phyloP scores from a whole-genome alignment of 768 basidiomycete species.

The Dioszegia aurantiaca region DNA sequence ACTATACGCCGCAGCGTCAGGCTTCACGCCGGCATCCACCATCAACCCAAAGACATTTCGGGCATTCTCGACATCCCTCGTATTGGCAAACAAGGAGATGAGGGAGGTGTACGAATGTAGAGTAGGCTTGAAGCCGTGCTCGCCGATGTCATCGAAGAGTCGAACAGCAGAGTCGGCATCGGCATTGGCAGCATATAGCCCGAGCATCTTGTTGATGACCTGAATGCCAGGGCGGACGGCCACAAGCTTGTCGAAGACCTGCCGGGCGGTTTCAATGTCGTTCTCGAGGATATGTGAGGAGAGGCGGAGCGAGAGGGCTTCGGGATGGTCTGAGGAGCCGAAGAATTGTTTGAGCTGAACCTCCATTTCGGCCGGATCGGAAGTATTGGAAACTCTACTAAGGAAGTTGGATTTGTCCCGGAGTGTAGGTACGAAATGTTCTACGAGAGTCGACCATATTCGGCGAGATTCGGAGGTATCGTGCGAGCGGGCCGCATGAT shows the following conservation, averaged over 20 bases:
- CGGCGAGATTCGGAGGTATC: background rate
- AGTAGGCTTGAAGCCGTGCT: conserved; percentile 57
- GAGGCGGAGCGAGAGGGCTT: conserved; percentile 2
- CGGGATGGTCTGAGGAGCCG: background rate
- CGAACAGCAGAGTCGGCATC: conserved; percentile 29
- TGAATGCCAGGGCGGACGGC: conserved; percentile 4
- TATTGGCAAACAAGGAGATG: conserved; percentile 64
- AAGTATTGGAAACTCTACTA: background rate
- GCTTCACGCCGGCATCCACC: conserved; percentile 52
- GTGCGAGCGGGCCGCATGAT: background rate
- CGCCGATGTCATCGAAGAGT: conserved; percentile 35
- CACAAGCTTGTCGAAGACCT: conserved; percentile 8
- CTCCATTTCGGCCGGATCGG: background rate
- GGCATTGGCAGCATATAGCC: conserved; percentile 17
- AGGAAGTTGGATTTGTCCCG: conserved; percentile 5
- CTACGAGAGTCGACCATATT: background rate
- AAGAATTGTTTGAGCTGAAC: conserved; percentile 10
- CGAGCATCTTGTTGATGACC: conserved; percentile 6
- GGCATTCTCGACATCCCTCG: conserved; percentile 64
- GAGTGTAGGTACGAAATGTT: background rate
- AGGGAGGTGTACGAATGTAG: conserved; percentile 64
- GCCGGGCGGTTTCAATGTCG: background rate
- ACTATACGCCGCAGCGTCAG: conserved; percentile 50
- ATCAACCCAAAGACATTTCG: conserved; percentile 66
- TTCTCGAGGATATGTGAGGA: background rate